phyloP scores from a whole-genome alignment of 75 land plant genomes.

The Gnetum montanum region DNA sequence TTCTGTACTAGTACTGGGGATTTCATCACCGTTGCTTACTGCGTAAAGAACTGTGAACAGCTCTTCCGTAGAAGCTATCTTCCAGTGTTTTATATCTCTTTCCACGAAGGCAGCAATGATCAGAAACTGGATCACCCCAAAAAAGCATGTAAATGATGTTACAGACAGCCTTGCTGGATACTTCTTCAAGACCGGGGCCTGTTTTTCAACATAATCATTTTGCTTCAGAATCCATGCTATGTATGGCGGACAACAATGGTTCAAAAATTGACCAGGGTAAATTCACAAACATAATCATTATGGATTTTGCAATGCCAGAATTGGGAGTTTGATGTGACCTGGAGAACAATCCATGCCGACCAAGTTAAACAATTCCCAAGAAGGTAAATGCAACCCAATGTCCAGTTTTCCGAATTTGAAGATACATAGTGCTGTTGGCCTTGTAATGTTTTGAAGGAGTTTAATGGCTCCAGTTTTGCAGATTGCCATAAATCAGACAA shows the following conservation, averaged over 20 bases:
- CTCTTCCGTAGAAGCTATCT: conserved; percentile 35
- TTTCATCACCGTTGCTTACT: conserved; percentile 10
- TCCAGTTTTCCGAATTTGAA: conserved; percentile 52
- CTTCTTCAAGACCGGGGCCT: conserved; percentile 63
- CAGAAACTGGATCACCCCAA: conserved; percentile 62
- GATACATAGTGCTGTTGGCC: conserved; percentile 3
- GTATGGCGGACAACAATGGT: too few species aligned
- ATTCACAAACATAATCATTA: too few species aligned
- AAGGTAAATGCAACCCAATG: conserved; percentile 54
- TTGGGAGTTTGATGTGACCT: conserved; percentile 1
- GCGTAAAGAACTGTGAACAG: conserved; percentile 62
- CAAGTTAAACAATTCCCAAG: conserved; percentile 68
- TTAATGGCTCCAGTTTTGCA: not conserved
- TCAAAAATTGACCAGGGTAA: too few species aligned
- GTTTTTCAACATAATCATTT: too few species aligned
- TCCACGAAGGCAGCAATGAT: conserved; percentile 53
- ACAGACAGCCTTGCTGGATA: conserved; percentile 75
- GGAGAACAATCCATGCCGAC: conserved; percentile 61
- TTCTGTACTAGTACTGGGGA: not conserved
- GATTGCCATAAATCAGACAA: not conserved
- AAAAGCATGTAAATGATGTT: conserved; percentile 64
- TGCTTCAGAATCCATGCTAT: not conserved
- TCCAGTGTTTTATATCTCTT: conserved; percentile 42
- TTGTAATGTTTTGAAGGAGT: conserved; percentile 2
- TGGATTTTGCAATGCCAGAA: not conserved